Evolutionary conservation across 2,329 filamentous ascomycete species (phyloP), one percentile per base, ranked within the genome.

Genomic region (Fusarium xylarioides): DNA sequence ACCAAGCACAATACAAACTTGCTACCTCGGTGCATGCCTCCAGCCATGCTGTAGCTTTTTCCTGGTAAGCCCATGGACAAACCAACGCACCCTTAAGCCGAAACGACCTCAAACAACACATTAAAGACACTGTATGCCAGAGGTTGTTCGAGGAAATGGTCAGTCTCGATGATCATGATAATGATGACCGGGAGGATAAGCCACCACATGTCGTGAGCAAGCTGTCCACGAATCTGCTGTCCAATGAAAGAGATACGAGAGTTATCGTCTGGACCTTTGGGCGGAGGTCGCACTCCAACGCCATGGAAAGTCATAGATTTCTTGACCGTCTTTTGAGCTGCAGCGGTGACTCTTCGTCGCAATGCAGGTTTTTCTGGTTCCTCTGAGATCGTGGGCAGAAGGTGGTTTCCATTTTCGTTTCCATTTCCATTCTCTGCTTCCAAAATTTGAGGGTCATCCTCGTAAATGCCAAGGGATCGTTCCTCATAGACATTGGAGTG

Each of bases 401-500:
- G 18, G 4, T 40, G 38, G 21, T 63, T 70, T 14, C 57, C 54
- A n/a, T 65, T 68, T 14, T 55, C 46, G 21, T 32, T 50, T 32
- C 46, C 15, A 19, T 66, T 68, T 18, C 57, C 56, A 26, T 66
- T 59, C 19, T 77, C 70, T 30, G 76, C 77, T 28, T 78, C 78
- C 28, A 80, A 76, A 28, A 76, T 42, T 43, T 77, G 66, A 35
- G 72, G 71, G 26, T 81, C 81, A 30, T 84, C 81, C 46, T 81
- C 81, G 66, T 90, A 89, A 37, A 91, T 87, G 0, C 91, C 91
- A 4, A 93, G 83, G 0, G 89, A 91, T 11, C 90, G 85, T 76
- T 93, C 91, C 78, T 93, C 91, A 77, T 93, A 93, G 35, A 92
- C 89, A 76, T 93, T 93, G 43, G 91, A 91, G 77, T 91, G 89